Evolutionary conservation across 345 rosid genomes (phyloP), one percentile per base, ranked within the genome.

Genomic region (Moricandia moricandioides): DNA sequence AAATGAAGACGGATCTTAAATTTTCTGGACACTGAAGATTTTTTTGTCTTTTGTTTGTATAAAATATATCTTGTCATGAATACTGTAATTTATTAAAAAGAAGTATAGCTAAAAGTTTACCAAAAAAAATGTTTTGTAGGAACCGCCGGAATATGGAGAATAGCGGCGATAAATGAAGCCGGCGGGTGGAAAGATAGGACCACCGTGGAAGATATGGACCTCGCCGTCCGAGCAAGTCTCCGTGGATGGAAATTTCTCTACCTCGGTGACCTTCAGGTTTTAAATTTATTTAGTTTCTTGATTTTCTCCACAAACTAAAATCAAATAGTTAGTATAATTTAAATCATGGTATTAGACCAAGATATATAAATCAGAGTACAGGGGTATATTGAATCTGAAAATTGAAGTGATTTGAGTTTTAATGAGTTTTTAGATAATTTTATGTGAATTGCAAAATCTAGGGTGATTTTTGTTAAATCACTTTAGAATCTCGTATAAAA

Each of bases 101-200:
- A 34, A 34, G 10, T 35, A 35, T 35, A 8, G 39, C 39, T 35
- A 35, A 35, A 4, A 10, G 3, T 40, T 40, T 40, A 12, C 12
- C 9, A 40, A 9, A 29, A 40, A 40, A 40, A n/a, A n/a, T 43
- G 13, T 12, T 37, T 43, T 4, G 37, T 56, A 95, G 99, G 99
- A 73, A 96, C 99, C 16, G 99, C 96, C 56, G 99, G 99, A 26
- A 90, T 96, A 2, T 96, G 99, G 99, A 89, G 99, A 80, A 96
- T 96, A 61, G 98, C 88, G 4, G 97, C 99, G 17, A 96, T 96
- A 59, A 89, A 92, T 65, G 98, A 96, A 80, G 99, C 99, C 9
- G 99, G 99, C 12, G 99, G 99, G 10, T 96, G 99, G 99, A 96
- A 96, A 74, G 99, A 89, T 75, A 78, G 99, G 61, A 96, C 99